These are phyloP conservation scores for Oryza punctata DNA, from an alignment of 176 grass and related monocot genomes.

Conservation along the genomic window DNA sequence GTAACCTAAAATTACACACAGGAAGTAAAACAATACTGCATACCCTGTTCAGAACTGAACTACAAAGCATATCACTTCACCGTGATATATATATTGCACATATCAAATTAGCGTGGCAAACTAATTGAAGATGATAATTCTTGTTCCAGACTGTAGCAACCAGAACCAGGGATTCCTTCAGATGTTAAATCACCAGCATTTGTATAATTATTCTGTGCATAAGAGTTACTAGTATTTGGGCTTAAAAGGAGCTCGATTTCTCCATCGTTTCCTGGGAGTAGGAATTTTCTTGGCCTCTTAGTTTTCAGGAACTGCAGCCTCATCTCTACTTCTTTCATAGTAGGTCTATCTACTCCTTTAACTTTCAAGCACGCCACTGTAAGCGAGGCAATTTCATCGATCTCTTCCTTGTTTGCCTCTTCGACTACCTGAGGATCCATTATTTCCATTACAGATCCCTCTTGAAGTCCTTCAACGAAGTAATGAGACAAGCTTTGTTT, in stretches of 20 bases:
- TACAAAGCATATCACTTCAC: not conserved
- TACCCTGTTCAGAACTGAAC: not conserved
- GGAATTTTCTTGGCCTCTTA: slow-evolving; percentile 7
- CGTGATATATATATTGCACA: too few species aligned
- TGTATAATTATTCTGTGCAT: not conserved
- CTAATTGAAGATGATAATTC: too few species aligned
- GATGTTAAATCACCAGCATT: too few species aligned
- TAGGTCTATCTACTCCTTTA: slow-evolving; percentile 32
- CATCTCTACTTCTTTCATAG: slow-evolving; percentile 64
- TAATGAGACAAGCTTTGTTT: slow-evolving; percentile 43
- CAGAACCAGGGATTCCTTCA: too few species aligned
- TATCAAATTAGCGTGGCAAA: too few species aligned
- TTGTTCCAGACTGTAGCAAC: too few species aligned
- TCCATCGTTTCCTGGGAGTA: not conserved
- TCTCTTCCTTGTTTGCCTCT: slow-evolving; percentile 36
- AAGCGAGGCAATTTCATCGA: slow-evolving; percentile 23
- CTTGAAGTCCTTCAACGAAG: slow-evolving; percentile 26
- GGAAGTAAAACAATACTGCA: not conserved
- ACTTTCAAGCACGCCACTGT: slow-evolving; percentile 30
- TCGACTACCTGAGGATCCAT: slow-evolving; percentile 33
- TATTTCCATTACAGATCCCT: slow-evolving; percentile 12
- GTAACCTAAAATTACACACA: not conserved
- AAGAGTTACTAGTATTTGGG: not conserved
- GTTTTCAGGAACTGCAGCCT: slow-evolving; percentile 41
- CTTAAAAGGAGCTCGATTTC: not conserved